These are phyloP conservation scores for Fusarium pseudonygamai DNA, from an alignment of 2,329 filamentous ascomycete species.

Conservation along the genomic window DNA sequence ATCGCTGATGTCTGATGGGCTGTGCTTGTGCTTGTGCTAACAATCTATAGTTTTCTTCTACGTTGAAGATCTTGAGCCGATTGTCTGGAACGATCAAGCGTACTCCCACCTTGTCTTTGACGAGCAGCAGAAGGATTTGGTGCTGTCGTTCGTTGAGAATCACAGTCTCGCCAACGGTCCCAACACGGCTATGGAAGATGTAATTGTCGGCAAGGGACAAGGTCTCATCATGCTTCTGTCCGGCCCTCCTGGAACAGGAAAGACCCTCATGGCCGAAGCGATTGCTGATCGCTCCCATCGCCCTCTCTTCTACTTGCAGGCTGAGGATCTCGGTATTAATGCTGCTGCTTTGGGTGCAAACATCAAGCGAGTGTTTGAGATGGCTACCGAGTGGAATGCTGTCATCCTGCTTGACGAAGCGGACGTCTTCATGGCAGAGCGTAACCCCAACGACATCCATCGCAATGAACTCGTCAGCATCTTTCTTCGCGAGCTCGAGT, in stretches of 20 bases:
- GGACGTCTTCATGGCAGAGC: slow-evolving; percentile 62
- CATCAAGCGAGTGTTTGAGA: slow-evolving; percentile 57
- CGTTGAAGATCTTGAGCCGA: slow-evolving; percentile 53
- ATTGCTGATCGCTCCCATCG: slow-evolving; percentile 54
- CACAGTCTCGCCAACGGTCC: slow-evolving; percentile 43
- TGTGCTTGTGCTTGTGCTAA: slow-evolving; percentile 4
- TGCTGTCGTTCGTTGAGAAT: slow-evolving; percentile 59
- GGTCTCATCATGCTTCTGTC: slow-evolving; percentile 58
- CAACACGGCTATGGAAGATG: slow-evolving; percentile 47
- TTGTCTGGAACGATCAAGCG: slow-evolving; percentile 57
- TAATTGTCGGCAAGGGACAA: slow-evolving; percentile 55
- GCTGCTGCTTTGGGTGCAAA: slow-evolving; percentile 57
- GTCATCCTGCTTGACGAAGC: slow-evolving; percentile 63
- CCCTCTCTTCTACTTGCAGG: slow-evolving; percentile 57
- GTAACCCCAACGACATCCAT: slow-evolving; percentile 55
- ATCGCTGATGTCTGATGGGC: not conserved
- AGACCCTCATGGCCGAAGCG: slow-evolving; percentile 56
- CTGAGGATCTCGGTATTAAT: slow-evolving; percentile 58
- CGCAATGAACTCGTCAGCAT: slow-evolving; percentile 61
- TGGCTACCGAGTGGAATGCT: slow-evolving; percentile 60
- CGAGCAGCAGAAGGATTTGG: slow-evolving; percentile 57
- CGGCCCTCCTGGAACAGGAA: slow-evolving; percentile 58
- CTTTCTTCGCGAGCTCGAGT: slow-evolving; percentile 58
- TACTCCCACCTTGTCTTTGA: slow-evolving; percentile 59
- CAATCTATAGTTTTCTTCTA: slow-evolving; percentile 46